Conservation (phyloP, 371 early-diverging fungal species). For the Conidiobolus incongruus region DNA sequence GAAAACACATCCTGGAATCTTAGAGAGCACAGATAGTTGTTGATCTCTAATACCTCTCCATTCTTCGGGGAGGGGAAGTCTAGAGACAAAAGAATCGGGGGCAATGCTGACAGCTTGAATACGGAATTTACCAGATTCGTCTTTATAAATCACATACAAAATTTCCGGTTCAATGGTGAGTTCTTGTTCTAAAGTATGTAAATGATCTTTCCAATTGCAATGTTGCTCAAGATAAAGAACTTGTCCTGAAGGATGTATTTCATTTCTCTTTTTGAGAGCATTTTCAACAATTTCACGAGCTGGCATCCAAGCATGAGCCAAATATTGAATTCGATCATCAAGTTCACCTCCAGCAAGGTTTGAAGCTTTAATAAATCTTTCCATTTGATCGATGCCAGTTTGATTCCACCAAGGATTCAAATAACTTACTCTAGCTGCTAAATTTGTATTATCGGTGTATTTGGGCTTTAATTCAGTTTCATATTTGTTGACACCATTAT, state of each 20-base stretch:
- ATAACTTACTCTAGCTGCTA: slow-evolving; percentile 51
- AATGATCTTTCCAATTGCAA: slow-evolving; percentile 86
- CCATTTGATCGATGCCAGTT: slow-evolving; percentile 39
- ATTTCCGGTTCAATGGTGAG: slow-evolving; percentile 15
- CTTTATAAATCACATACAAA: slow-evolving; percentile 67
- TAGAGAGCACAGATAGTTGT: slow-evolving; percentile 47
- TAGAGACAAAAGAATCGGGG: slow-evolving; percentile 59
- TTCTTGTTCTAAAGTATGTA: slow-evolving; percentile 45
- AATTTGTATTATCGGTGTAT: slow-evolving; percentile 63
- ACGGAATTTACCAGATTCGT: slow-evolving; percentile 40
- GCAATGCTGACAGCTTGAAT: slow-evolving; percentile 59
- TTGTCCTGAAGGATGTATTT: slow-evolving; percentile 47
- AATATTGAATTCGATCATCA: slow-evolving; percentile 29
- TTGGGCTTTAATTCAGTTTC: slow-evolving; percentile 48
- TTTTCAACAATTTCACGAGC: slow-evolving; percentile 64
- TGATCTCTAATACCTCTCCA: slow-evolving; percentile 94
- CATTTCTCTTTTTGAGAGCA: slow-evolving; percentile 25
- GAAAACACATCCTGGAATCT: slow-evolving; percentile 71
- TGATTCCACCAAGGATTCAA: slow-evolving; percentile 91
- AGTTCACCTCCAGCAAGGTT: slow-evolving; percentile 60
- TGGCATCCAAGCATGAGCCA: slow-evolving; percentile 63
- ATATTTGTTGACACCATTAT: slow-evolving; percentile 80
- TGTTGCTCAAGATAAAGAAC: slow-evolving; percentile 58
- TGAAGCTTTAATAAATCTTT: slow-evolving; percentile 45
- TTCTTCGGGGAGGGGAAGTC: slow-evolving; percentile 75